These are phyloP conservation scores for Aspergillus taichungensis DNA, from an alignment of 495 filamentous ascomycete genomes.

Conservation along the genomic window DNA sequence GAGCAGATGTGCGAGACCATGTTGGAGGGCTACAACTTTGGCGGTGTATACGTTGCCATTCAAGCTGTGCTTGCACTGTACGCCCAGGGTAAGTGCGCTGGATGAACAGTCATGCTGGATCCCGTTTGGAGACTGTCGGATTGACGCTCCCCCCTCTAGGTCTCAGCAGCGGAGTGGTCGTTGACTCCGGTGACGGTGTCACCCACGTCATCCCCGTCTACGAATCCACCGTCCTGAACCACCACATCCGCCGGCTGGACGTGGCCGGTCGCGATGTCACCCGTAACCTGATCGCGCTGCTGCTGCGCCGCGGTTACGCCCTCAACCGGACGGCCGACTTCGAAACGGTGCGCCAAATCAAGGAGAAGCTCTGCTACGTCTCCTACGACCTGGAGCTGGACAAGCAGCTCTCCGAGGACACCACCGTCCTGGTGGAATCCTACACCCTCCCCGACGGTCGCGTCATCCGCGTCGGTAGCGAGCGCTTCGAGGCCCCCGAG, in stretches of 20 bases:
- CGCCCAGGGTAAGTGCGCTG: slow-evolving; percentile 63
- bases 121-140: neutral
- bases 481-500: slow-evolving; percentile 96
- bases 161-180: slow-evolving; percentile 90
- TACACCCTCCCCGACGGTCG: slow-evolving; percentile 96
- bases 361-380: slow-evolving; percentile 99
- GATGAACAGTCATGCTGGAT: neutral
- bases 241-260: slow-evolving; percentile 86
- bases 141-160: slow-evolving; percentile 34
- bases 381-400: slow-evolving; percentile 97
- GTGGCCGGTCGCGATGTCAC: slow-evolving; percentile 97
- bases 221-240: slow-evolving; percentile 93
- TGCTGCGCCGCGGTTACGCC: slow-evolving; percentile 91
- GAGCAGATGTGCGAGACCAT: slow-evolving; percentile 98
- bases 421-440: slow-evolving; percentile 91
- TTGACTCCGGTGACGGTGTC: slow-evolving; percentile 96
- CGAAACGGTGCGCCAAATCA: slow-evolving; percentile 97
- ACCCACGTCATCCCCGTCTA: slow-evolving; percentile 98
- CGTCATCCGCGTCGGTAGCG: slow-evolving; percentile 89
- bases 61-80: slow-evolving; percentile 97
- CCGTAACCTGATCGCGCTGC: slow-evolving; percentile 89
- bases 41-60: slow-evolving; percentile 96
- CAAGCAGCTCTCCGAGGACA: slow-evolving; percentile 92
- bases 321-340: slow-evolving; percentile 98
- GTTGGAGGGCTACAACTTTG: slow-evolving; percentile 95